Evolutionary conservation across 768 basidiomycete genomes (phyloP), one percentile per base, ranked within the genome.

Genomic region (Arthromyces matolae): DNA sequence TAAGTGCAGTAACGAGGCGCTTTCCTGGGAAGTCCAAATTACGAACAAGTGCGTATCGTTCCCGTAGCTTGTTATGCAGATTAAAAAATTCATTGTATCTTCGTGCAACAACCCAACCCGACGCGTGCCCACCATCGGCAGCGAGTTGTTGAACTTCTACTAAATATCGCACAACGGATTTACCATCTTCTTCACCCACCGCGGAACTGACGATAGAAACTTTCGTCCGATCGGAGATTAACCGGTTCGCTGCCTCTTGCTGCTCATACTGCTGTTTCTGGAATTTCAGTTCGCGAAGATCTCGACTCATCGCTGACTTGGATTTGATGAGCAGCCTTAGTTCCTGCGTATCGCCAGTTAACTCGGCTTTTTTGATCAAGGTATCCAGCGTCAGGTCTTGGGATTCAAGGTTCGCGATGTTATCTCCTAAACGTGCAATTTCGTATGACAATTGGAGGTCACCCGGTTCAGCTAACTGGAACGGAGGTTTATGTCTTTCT

Each of bases 51-150:
- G 70, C 64, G 58, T 86, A 85, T 36, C 81, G 79, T 39, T 96
- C 96, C 49, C 83, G 79, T 42, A 99, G 69, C 50, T 85, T 84
- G 59, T 83, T 86, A 61, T 96, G 89, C 77, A 97, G 85, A 45
- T 78, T 84, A 52, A 87, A 77, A 64, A 99, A 99, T 61, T 98
- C 94, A 64, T 93, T 96, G 67, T 96, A 99, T 51, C 96, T 73
- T 54, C 94, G 73, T 8, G 93, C 89, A 6, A 97, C 84, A 25
- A 93, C 85, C 96, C 96, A 99, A 0, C 90, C 92, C 0, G 88
- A 87, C 3, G 82, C 72, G 62, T 88, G 84, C 32, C 75, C 79
- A 7, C 88, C 91, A 59, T 94, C 89, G 0, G 68, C 66, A n/a
- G 79, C 84, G 24, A 91, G 72, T 54, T 96, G 94, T 61, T 92